These are phyloP conservation scores for Powellomyces hirtus DNA, from an alignment of 192 early-diverging fungal species.

Conservation along the genomic window DNA sequence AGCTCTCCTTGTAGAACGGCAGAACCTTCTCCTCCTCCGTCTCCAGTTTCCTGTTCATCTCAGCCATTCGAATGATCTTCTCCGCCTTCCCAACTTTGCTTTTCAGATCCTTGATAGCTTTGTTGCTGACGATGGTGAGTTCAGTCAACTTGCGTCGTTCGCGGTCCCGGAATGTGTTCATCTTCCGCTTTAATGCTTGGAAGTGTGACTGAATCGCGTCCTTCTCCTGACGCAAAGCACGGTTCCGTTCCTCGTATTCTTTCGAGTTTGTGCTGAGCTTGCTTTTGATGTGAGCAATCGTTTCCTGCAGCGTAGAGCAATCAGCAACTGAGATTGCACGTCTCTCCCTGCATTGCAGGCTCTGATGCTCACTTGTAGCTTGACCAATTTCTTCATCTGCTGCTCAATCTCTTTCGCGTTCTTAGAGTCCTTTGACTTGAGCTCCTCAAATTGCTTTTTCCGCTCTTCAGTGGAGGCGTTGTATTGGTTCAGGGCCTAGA, in stretches of 20 bases:
- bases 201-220: conserved; percentile 57
- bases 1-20: conserved; percentile 43
- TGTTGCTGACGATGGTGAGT: conserved; percentile 46
- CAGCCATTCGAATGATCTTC: conserved; percentile 58
- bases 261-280: conserved; percentile 39
- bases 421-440: conserved; percentile 59
- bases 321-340: not conserved
- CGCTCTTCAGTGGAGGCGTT: conserved; percentile 55
- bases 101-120: conserved; percentile 45
- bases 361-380: conserved; percentile 43
- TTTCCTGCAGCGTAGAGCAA: conserved; percentile 37
- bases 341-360: not conserved
- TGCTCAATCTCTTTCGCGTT: conserved; percentile 61
- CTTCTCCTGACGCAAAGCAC: conserved; percentile 49
- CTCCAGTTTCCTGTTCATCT: conserved; percentile 66
- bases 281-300: conserved; percentile 52
- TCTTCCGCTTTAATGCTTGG: conserved; percentile 51
- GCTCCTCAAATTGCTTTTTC: conserved; percentile 60
- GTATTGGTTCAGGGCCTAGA: conserved; percentile 55
- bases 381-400: conserved; percentile 61
- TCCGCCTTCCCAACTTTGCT: conserved; percentile 56
- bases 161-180: conserved; percentile 54
- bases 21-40: conserved; percentile 58
- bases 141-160: conserved; percentile 51
- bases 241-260: conserved; percentile 53